Evolutionary conservation across 805 yeast genomes (phyloP), one percentile per base, ranked within the genome.

Genomic region (Candida pini): DNA sequence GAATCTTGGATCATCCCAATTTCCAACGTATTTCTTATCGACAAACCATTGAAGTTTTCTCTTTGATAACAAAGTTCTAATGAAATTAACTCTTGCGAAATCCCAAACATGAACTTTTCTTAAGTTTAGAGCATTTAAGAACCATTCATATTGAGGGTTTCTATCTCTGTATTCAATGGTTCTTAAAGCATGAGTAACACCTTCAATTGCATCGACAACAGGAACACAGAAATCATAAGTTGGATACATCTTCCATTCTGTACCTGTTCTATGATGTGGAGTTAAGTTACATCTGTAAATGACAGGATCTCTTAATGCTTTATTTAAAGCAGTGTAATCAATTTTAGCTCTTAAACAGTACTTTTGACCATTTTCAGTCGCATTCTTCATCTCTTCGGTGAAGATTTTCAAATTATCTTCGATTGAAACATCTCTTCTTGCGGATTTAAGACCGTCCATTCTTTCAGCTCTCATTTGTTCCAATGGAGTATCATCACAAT

Each of bases 1-100:
- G 87, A 92, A 92, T 63, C 99, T 77, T 51, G 99, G 98, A 63
- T 92, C 99, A 57, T 92, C 97, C 99, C 99, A 92, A 67, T 87
- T 88, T 17, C 73, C 54, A 39, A 92, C 99, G 51, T 81, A 71
- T 28, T 76, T 69, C 62, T 86, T 82, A 69, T 92, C 97, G 44
- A 92, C 98, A 64, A 92, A 88, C 98, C 98, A 92, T 69, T 94
- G 98, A 58, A 92, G 73, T 71, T 92, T 92, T 71, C 99, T 83
- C 81, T 92, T 92, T 43, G 96, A 87, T 42, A 92, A 71, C 59
- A 92, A 71, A 18, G 99, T 92, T 70, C 97, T 81, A 40, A 92
- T 88, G 58, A 92, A 92, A 76, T 90, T 92, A 56, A 92, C 89
- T 66, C 99, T 80, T 42, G 94, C 92, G 55, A 92, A 92, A 70